Percentiles rank a stretch among this genome's conserved stretches.
These are phyloP conservation scores for Parathielavia hyrcaniae DNA, from an alignment of 495 filamentous ascomycete species.

Conservation along the genomic window DNA sequence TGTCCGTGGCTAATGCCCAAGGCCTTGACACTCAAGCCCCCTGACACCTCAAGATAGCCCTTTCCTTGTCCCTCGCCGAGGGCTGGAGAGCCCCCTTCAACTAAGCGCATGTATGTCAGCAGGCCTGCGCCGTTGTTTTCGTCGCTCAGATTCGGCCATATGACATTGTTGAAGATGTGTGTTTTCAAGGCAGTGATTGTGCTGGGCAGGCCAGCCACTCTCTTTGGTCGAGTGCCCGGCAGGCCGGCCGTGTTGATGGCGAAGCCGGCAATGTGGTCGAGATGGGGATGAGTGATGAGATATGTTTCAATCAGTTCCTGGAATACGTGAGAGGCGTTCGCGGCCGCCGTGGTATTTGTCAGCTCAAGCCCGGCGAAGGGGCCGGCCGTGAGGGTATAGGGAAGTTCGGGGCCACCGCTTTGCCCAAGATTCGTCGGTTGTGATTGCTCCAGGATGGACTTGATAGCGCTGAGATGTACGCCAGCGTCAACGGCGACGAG, in stretches of 20 bases:
- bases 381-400: conserved; percentile 37
- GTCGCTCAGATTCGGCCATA: conserved; percentile 96
- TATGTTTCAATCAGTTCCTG: conserved; percentile 75
- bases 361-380: conserved; percentile 74
- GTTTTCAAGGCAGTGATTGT: conserved; percentile 83
- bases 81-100: conserved; percentile 77
- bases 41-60: conserved; percentile 79
- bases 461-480: conserved; percentile 78
- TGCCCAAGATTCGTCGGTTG: conserved; percentile 44
- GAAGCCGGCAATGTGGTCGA: conserved; percentile 87
- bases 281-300: conserved; percentile 87
- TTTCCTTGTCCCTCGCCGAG: conserved; percentile 66
- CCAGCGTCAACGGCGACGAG: conserved; percentile 88
- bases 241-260: conserved; percentile 87
- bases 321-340: conserved; percentile 75
- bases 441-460: conserved; percentile 55
- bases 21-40: conserved; percentile 71
- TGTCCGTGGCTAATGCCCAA: conserved; percentile 80
- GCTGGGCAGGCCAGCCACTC: conserved; percentile 73
- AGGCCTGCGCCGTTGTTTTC: conserved; percentile 92
- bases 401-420: conserved; percentile 25
- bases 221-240: conserved; percentile 67
- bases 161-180: conserved; percentile 95
- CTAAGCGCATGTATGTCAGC: conserved; percentile 80
- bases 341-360: conserved; percentile 52